Evolutionary conservation across 805 yeast genomes (phyloP).

Genomic region (Pichia cabralensis): DNA sequence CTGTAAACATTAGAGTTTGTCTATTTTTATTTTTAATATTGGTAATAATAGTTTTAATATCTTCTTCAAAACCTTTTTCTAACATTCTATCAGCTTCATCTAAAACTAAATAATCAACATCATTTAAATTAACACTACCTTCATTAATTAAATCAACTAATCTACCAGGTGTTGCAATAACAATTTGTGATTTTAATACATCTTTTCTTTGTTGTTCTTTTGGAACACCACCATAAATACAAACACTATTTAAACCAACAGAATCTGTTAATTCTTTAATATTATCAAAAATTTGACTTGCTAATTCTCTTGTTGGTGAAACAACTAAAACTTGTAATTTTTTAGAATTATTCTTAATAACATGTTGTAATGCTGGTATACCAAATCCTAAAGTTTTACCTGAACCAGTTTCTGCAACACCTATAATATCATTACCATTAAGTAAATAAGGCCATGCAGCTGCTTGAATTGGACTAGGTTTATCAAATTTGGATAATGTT

Average conservation of each 20-base stretch:
- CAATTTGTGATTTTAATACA: constrained; percentile 59
- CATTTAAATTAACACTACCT: constrained; percentile 62
- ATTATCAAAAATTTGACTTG: constrained; percentile 87
- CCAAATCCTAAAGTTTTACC: constrained; percentile 98
- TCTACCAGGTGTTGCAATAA: constrained; percentile 98
- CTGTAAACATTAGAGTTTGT: constrained; percentile 97
- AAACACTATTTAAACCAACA: constrained; percentile 59
- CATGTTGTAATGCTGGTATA: constrained; percentile 84
- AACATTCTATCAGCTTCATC: constrained; percentile 99
- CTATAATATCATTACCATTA: constrained; percentile 75
- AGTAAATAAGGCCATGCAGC: constrained; percentile 89
- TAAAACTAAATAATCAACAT: constrained; percentile 69
- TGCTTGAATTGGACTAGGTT: constrained; percentile 94
- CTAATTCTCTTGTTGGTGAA: constrained; percentile 96
- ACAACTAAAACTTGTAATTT: constrained; percentile 73
- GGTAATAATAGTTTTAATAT: constrained; percentile 71
- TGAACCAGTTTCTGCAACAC: constrained; percentile 97
- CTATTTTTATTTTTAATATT: constrained; percentile 46
- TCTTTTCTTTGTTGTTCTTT: constrained; percentile 81
- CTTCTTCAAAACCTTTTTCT: constrained; percentile 97
- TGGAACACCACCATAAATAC: constrained; percentile 96
- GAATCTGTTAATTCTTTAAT: constrained; percentile 53
- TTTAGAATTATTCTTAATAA: constrained; percentile 34
- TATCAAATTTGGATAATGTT: constrained; percentile 64
- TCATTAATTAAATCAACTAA: constrained; percentile 83